Evolutionary conservation across 140 eudicot species (phyloP), one percentile per base, ranked within the genome.

Genomic region (Stevia rebaudiana): DNA sequence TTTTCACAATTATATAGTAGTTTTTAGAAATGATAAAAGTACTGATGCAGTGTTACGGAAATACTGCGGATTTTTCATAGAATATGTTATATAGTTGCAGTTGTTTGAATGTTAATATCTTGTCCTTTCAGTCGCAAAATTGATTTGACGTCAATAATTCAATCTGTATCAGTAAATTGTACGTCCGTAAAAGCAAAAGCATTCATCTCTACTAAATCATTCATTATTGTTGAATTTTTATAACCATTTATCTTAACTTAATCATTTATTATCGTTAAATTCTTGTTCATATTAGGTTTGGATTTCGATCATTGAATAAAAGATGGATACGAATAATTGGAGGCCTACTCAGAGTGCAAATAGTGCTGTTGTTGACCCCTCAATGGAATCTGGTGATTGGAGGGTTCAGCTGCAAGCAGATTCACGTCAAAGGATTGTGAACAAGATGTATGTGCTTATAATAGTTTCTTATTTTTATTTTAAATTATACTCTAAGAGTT

Each of bases 361-460:
- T 49, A 49, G 65, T 7, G 33, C n/a, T 31, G 60, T 22, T 61
- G 79, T 66, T 53, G 63, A 55, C 71, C 50, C 70, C 13, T 74
- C 80, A 13, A 63, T 83, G 85, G 91, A 83, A 39, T 61, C 67
- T 33, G 83, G 81, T 35, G 86, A 86, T 73, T 86, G 95, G 95
- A 79, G 95, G 80, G 46, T 49, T 63, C 82, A 80, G 72, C 77
- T 86, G 50, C 87, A 70, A 67, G 53, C 85, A 51, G 90, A 78
- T 56, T 75, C 83, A 19, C 81, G 95, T 11, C 76, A 86, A 43
- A 72, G 83, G 78, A 83, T 80, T 17, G 80, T 86, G 50, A 78
- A 78, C 65, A 86, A 78, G 75, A 83, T 86, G 95, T 86, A 69
- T 39, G 70, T 49, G 5, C 62, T 49, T 56, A 11, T 13, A 19